These are phyloP conservation scores for Candida caryicola DNA, from an alignment of 805 yeast genomes.

Conservation along the genomic window DNA sequence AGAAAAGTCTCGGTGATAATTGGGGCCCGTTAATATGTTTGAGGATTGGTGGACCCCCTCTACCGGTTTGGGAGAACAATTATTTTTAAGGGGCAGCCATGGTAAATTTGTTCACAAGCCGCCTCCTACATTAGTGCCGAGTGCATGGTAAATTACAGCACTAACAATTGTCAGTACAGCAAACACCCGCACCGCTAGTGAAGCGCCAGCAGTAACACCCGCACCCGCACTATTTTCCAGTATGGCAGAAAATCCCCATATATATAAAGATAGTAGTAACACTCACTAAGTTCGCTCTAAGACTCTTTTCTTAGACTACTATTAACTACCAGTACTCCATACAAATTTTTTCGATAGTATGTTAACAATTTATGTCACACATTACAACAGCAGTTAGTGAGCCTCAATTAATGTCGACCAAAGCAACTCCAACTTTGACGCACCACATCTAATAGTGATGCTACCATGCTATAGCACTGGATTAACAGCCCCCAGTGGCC, in stretches of 20 bases:
- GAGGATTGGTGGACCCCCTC: no score
- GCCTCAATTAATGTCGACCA: not conserved
- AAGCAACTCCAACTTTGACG: not conserved
- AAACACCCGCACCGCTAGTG: conserved; percentile 7
- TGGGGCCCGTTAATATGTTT: no score
- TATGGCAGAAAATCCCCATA: not conserved
- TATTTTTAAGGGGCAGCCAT: no score
- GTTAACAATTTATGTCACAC: conserved; percentile 1
- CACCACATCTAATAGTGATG: not conserved
- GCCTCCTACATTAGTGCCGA: conserved; percentile 7
- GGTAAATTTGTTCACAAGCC: conserved; percentile 6
- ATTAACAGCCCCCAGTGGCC: no score
- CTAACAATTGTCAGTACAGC: conserved; percentile 16
- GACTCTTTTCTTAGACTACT: conserved; percentile 6
- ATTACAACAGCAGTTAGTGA: not conserved
- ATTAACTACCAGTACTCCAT: conserved; percentile 8
- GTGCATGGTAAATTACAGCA: conserved; percentile 11
- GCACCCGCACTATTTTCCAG: no score
- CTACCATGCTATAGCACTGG: not conserved
- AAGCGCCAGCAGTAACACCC: no score
- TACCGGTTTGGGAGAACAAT: no score
- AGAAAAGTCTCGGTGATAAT: not conserved
- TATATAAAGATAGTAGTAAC: conserved; percentile 5
- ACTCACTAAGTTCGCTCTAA: conserved; percentile 1
- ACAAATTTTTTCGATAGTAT: conserved; percentile 7